Evolutionary conservation across 805 yeast genomes (phyloP).

Genomic region (Yamadazyma phyllophila): DNA sequence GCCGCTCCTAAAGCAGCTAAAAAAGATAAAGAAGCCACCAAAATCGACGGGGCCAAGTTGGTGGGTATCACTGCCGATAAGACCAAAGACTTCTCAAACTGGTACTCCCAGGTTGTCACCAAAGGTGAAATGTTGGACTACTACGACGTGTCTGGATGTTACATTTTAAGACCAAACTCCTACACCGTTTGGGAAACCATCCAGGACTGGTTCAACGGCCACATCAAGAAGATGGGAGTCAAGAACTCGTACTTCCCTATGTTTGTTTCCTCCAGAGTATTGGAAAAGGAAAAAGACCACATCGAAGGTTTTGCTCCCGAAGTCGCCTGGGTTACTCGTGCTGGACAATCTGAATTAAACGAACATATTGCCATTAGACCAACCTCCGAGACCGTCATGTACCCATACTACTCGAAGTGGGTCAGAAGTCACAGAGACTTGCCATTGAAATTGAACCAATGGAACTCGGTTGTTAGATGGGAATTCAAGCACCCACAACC

Average conservation of each 20-base stretch:
- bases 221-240: constrained; percentile 86
- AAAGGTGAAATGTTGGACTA: constrained; percentile 98
- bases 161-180: constrained; percentile 94
- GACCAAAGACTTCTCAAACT: constrained; percentile 85
- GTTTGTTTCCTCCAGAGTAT: constrained; percentile 90
- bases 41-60: constrained; percentile 79
- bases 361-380: constrained; percentile 99
- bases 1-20: constrained; percentile 27
- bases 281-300: constrained; percentile 97
- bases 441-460: constrained; percentile 94
- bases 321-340: constrained; percentile 99
- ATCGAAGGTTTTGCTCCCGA: constrained; percentile 99
- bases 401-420: constrained; percentile 99
- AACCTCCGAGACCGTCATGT: constrained; percentile 99
- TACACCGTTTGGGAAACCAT: constrained; percentile 93
- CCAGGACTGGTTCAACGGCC: constrained; percentile 78
- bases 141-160: constrained; percentile 98
- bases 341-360: constrained; percentile 90
- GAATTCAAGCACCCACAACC: constrained; percentile 99
- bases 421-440: constrained; percentile 96
- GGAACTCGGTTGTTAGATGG: constrained; percentile 99
- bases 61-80: constrained; percentile 97
- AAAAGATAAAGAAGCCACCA: constrained; percentile 47
- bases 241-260: constrained; percentile 96
- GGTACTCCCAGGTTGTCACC: constrained; percentile 96